Conservation (phyloP, 2,329 filamentous ascomycete genomes). For the Diaporthe ilicicola region DNA sequence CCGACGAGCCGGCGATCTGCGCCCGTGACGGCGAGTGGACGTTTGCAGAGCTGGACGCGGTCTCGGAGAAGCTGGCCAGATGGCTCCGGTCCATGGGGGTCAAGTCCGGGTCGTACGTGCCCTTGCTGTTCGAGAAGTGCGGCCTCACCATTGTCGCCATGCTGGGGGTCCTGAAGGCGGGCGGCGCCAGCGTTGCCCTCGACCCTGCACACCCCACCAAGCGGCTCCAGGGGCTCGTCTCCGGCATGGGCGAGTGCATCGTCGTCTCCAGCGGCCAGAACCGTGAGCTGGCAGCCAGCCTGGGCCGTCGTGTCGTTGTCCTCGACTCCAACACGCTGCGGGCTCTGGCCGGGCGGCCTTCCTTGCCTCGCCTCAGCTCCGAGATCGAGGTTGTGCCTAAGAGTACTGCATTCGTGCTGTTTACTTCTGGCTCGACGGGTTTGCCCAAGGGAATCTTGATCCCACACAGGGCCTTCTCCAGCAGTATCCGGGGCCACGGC, state of each 20-base stretch:
- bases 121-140: conserved; percentile 32
- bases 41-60: conserved; percentile 41
- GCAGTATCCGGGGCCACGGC: background rate
- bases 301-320: background rate
- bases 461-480: background rate
- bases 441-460: conserved; percentile 10
- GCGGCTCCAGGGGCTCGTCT: background rate
- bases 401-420: background rate
- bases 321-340: background rate
- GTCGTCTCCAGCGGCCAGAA: background rate
- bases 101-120: background rate
- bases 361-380: background rate
- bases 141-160: conserved; percentile 31
- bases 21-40: conserved; percentile 43
- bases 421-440: background rate
- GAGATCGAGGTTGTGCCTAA: background rate
- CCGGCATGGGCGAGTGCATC: background rate
- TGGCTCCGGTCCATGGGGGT: conserved; percentile 1
- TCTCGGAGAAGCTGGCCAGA: conserved; percentile 34
- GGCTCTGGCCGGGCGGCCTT: background rate
- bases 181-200: background rate
- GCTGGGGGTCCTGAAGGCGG: conserved; percentile 15
- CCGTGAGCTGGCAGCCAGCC: background rate
- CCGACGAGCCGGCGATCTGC: conserved; percentile 38
- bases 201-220: conserved; percentile 9